Evolutionary conservation across 345 rosid genomes (phyloP).

Genomic region (Murraya koenigii): DNA sequence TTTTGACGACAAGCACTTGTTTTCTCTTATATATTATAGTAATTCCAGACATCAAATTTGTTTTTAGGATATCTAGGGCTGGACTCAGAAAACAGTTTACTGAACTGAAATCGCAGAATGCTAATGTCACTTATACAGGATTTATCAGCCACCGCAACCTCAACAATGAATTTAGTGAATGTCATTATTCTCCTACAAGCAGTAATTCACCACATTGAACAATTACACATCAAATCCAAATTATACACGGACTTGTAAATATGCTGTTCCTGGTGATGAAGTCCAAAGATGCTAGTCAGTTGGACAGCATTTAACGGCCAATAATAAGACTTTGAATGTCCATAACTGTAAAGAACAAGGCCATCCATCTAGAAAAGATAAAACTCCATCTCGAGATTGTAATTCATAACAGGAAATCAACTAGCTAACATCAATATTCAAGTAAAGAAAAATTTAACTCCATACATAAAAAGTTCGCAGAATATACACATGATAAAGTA

Average conservation of each 20-base stretch:
- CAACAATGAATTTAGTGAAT: neutral
- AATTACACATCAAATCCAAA: neutral
- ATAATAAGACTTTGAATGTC: neutral
- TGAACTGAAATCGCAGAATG: neutral
- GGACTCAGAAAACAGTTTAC: neutral
- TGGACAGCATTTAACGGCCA: neutral
- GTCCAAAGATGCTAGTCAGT: neutral
- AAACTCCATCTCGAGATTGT: neutral
- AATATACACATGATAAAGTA: neutral
- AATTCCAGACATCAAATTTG: neutral
- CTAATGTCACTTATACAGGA: neutral
- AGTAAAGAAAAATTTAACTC: neutral
- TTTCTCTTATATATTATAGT: neutral
- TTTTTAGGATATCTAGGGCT: neutral
- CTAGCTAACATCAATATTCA: constrained; percentile 3
- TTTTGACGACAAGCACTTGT: neutral
- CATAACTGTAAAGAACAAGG: neutral
- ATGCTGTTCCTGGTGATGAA: neutral
- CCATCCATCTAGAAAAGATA: neutral
- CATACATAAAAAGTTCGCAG: neutral
- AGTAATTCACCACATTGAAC: neutral
- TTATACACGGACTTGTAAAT: neutral
- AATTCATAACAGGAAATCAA: neutral
- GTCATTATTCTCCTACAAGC: neutral
- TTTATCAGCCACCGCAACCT: neutral